phyloP scores from a whole-genome alignment of 495 filamentous ascomycete genomes.

The Rhizodiscina lignyota region DNA sequence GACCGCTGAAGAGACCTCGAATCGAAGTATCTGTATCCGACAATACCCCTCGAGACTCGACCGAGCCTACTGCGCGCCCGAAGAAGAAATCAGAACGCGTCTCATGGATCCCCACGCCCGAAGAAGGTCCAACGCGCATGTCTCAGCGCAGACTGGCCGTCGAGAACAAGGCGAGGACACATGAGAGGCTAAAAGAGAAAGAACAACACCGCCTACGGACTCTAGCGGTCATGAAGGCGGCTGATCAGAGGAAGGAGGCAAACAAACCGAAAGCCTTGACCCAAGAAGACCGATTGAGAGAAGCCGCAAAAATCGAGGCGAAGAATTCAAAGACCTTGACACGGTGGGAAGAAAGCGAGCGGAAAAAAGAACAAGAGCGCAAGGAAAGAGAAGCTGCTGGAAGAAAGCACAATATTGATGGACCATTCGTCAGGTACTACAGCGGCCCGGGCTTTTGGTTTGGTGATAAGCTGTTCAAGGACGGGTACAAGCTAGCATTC shows the following conservation, averaged over 20 bases:
- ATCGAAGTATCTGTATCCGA: not conserved
- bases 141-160: slow-evolving; percentile 73
- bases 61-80: slow-evolving; percentile 37
- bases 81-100: slow-evolving; percentile 89
- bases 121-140: slow-evolving; percentile 64
- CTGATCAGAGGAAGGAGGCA: slow-evolving; percentile 56
- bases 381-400: slow-evolving; percentile 66
- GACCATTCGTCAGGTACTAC: slow-evolving; percentile 84
- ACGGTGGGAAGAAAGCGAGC: slow-evolving; percentile 85
- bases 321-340: slow-evolving; percentile 82
- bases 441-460: slow-evolving; percentile 69
- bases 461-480: slow-evolving; percentile 55
- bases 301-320: slow-evolving; percentile 70
- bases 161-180: slow-evolving; percentile 67
- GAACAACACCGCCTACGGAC: slow-evolving; percentile 65
- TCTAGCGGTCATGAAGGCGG: slow-evolving; percentile 73
- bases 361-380: slow-evolving; percentile 66
- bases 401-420: slow-evolving; percentile 69
- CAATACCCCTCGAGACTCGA: slow-evolving; percentile 32
- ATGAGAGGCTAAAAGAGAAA: slow-evolving; percentile 66
- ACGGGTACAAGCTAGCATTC: slow-evolving; percentile 34
- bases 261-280: slow-evolving; percentile 70
- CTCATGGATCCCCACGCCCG: slow-evolving; percentile 69
- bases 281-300: slow-evolving; percentile 69
- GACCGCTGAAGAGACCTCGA: slow-evolving; percentile 4